Evolutionary conservation across 1,139 yeast species (phyloP).

Genomic region (Candida smagusa): DNA sequence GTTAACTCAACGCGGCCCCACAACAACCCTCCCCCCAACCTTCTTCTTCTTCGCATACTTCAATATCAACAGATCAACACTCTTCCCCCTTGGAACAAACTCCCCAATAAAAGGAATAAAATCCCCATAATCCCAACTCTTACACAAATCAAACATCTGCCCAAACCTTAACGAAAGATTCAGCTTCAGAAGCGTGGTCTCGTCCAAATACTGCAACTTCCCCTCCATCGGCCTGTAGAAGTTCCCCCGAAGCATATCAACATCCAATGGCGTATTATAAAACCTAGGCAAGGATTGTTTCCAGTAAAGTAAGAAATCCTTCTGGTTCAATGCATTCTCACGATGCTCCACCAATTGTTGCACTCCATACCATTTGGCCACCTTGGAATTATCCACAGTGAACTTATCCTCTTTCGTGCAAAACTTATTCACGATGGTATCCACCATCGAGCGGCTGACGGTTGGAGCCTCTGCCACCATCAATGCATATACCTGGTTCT

Average conservation of each 20-base stretch:
- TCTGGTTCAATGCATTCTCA: constrained; percentile 24
- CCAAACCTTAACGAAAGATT: constrained; percentile 57
- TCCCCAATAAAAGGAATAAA: constrained; percentile 66
- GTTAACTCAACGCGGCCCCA: too few species aligned
- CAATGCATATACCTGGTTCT: constrained; percentile 17
- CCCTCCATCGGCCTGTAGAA: constrained; percentile 46
- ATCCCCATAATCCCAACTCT: constrained; percentile 71
- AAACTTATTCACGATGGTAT: constrained; percentile 48
- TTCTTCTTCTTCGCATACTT: constrained; percentile 71
- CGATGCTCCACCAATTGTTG: constrained; percentile 42
- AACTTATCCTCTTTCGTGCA: constrained; percentile 17
- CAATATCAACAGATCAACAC: constrained; percentile 67
- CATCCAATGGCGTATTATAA: constrained; percentile 54
- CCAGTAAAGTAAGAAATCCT: constrained; percentile 62
- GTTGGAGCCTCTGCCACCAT: constrained; percentile 14
- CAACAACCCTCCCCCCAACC: constrained; percentile 37
- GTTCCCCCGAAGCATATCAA: constrained; percentile 51
- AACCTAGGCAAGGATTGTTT: constrained; percentile 64
- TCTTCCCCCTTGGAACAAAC: constrained; percentile 52
- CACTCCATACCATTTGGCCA: constrained; percentile 61
- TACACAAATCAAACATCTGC: constrained; percentile 57
- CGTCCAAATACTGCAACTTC: constrained; percentile 52
- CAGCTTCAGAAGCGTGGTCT: constrained; percentile 36
- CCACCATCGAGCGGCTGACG: constrained; percentile 33
- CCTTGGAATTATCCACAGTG: constrained; percentile 33